Evolutionary conservation across 83 land plant species (phyloP).

Genomic region (Thuja plicata): DNA sequence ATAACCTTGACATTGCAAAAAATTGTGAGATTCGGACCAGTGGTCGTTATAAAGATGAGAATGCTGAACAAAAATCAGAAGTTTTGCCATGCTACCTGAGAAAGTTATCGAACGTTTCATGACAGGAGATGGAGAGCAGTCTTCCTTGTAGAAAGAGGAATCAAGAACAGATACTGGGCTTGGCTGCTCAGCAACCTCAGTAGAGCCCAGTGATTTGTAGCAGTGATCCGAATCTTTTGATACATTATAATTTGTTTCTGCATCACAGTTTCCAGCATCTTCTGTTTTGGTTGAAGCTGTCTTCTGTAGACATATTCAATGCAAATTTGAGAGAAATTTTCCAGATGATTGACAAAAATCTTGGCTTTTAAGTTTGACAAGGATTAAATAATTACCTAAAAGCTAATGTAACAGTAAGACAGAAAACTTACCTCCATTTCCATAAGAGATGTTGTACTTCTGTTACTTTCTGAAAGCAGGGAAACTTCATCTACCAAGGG

Average conservation of each 20-base stretch:
- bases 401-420: background rate
- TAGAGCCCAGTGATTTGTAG: background rate
- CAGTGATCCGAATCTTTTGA: background rate
- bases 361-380: background rate
- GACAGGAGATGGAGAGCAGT: constrained; percentile 35
- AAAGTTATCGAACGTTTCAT: background rate
- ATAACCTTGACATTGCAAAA: background rate
- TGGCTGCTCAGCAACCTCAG: constrained; percentile 33
- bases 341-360: background rate
- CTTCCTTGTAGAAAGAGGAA: constrained; percentile 47
- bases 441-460: background rate
- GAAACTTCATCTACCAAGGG: background rate
- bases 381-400: background rate
- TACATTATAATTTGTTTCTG: constrained; percentile 2
- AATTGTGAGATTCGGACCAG: background rate
- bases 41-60: background rate
- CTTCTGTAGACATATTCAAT: background rate
- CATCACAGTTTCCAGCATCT: background rate
- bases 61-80: background rate
- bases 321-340: background rate
- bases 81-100: background rate
- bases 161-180: constrained; percentile 72
- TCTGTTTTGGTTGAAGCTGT: background rate
- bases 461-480: constrained; percentile 9
- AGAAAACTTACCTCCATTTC: background rate